A percentile compares a stretch with the other conserved stretches of the same genome.
phyloP scores from a whole-genome alignment of 306 rosid genomes.

The Mimosa pudica region DNA sequence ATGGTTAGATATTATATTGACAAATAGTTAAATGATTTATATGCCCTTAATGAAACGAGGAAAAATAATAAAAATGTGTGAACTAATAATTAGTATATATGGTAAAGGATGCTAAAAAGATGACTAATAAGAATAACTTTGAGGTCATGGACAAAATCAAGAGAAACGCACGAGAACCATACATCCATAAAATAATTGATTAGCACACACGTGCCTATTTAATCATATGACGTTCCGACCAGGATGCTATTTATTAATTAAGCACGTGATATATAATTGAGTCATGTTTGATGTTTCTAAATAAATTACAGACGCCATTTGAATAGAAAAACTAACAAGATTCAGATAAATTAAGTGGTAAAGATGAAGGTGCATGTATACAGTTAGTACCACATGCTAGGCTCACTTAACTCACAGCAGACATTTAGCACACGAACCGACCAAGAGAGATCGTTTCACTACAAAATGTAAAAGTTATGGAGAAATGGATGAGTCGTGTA shows the following conservation, averaged over 20 bases:
- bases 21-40: neutral
- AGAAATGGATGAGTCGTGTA: neutral
- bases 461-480: neutral
- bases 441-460: neutral
- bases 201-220: neutral
- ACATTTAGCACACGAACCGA: neutral
- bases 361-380: neutral
- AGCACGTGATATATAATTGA: constrained; percentile 4
- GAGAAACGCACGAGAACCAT: neutral
- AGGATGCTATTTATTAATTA: neutral
- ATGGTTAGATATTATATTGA: neutral
- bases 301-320: neutral
- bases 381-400: neutral
- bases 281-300: neutral
- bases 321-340: neutral
- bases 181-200: neutral
- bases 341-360: neutral
- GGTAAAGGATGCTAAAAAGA: neutral
- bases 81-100: neutral
- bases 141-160: neutral
- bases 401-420: neutral
- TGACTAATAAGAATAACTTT: neutral
- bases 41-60: neutral
- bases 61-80: neutral
- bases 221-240: neutral